Evolutionary conservation across 495 filamentous ascomycete genomes (phyloP).

Genomic region (Parathielavia appendiculata): DNA sequence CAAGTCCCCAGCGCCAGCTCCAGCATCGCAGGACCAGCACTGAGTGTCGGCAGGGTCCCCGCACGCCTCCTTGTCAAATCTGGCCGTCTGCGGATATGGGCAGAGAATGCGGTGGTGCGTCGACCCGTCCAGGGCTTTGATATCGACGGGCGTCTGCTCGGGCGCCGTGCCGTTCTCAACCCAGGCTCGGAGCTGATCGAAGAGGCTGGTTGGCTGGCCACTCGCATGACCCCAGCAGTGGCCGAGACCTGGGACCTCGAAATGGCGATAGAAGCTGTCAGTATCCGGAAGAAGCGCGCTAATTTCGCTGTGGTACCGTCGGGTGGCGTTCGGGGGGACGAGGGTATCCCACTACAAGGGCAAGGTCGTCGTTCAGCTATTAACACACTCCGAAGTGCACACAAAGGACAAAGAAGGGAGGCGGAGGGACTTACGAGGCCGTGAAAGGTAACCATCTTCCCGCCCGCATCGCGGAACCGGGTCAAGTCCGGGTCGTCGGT

Average conservation of each 20-base stretch:
- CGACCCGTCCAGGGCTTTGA: constrained; percentile 14
- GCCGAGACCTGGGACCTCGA: constrained; percentile 29
- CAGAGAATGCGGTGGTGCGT: constrained; percentile 24
- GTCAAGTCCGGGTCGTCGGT: constrained; percentile 39
- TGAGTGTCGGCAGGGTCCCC: not conserved
- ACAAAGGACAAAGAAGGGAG: too few species aligned
- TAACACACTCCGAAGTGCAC: not conserved
- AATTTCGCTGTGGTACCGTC: constrained; percentile 29
- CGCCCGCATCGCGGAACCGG: constrained; percentile 34
- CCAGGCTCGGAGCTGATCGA: constrained; percentile 31
- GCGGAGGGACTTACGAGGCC: constrained; percentile 36
- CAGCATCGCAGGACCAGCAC: constrained; percentile 7
- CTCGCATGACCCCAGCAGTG: constrained; percentile 31
- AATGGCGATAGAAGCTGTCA: constrained; percentile 31
- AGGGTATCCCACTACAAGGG: constrained; percentile 22
- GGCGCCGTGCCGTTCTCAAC: constrained; percentile 36
- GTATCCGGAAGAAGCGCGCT: constrained; percentile 12
- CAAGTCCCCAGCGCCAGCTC: not conserved
- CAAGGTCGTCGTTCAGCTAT: not conserved
- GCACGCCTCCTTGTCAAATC: not conserved
- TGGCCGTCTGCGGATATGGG: constrained; percentile 23
- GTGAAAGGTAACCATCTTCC: constrained; percentile 46
- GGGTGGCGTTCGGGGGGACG: constrained; percentile 24
- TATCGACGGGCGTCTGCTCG: constrained; percentile 11
- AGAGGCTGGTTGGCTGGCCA: constrained; percentile 24